A percentile compares a stretch with the other conserved stretches of the same genome.
phyloP scores from a whole-genome alignment of 2,329 filamentous ascomycete genomes.

The Aspergillus fischeri region DNA sequence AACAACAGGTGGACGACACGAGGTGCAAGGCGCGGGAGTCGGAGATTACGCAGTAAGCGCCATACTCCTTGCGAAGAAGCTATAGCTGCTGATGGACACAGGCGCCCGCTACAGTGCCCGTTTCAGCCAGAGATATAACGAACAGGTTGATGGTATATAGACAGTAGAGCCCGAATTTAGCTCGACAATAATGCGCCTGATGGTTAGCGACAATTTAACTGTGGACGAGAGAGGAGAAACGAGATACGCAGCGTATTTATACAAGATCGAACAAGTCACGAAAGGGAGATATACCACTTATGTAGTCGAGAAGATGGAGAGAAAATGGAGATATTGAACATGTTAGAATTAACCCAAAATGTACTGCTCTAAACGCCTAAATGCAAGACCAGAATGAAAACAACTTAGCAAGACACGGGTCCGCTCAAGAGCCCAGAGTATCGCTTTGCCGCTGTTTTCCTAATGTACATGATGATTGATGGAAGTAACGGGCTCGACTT shows the following conservation, averaged over 20 bases:
- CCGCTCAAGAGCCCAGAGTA: conserved; percentile 1
- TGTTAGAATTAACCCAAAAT: conserved; percentile 20
- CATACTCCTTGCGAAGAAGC: neutral
- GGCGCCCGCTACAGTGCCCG: conserved; percentile 30
- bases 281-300: neutral
- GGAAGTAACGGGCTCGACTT: neutral
- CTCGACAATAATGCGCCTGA: neutral
- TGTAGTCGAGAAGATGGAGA: neutral
- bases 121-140: conserved; percentile 20
- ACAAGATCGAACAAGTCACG: neutral
- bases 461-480: conserved; percentile 20
- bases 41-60: conserved; percentile 27
- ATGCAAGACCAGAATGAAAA: conserved; percentile 19
- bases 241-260: neutral
- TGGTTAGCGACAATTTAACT: neutral
- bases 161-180: neutral
- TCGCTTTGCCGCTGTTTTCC: conserved; percentile 8
- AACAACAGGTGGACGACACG: conserved; percentile 8
- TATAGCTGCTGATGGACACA: conserved; percentile 14
- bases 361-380: conserved; percentile 24
- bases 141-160: neutral
- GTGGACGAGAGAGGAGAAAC: neutral
- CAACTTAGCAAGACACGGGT: conserved; percentile 8
- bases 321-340: conserved; percentile 11
- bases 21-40: conserved; percentile 12